Evolutionary conservation across 163 green algal genomes (phyloP).

Genomic region (Chloroidium sp.): DNA sequence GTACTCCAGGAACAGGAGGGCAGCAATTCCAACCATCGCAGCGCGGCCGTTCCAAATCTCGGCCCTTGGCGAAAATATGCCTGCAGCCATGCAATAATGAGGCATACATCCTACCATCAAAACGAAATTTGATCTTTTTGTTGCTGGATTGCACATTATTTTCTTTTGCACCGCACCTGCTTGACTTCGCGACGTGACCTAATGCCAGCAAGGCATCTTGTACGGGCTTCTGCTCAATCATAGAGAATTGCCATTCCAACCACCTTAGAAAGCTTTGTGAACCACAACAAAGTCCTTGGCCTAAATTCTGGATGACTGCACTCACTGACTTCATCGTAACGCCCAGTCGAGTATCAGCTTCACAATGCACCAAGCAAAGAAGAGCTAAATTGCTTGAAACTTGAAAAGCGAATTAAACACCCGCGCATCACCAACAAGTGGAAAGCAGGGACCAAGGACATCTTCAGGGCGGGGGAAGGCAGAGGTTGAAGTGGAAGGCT

Average conservation of each 20-base stretch:
- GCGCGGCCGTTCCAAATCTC: constrained; percentile 60
- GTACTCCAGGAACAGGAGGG: constrained; percentile 48
- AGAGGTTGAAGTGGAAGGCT: neutral
- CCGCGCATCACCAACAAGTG: neutral
- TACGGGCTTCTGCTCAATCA: neutral
- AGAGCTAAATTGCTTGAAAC: neutral
- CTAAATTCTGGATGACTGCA: no score
- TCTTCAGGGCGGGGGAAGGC: neutral
- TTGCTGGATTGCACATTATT: no score
- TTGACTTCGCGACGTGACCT: no score
- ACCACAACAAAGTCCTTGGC: no score
- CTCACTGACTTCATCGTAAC: neutral
- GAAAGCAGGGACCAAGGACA: neutral
- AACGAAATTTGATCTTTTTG: neutral
- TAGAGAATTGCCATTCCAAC: no score
- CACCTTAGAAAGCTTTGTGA: no score
- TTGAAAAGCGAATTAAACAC: neutral
- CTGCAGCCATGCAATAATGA: constrained; percentile 17
- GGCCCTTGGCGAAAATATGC: constrained; percentile 42
- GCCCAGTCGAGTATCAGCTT: neutral
- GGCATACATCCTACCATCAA: neutral
- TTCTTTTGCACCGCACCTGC: no score
- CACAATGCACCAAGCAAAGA: neutral
- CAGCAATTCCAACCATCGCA: constrained; percentile 56
- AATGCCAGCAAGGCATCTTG: neutral